Conservation (phyloP, 148 eudicot genomes). For the Vaccinium darrowii region DNA sequence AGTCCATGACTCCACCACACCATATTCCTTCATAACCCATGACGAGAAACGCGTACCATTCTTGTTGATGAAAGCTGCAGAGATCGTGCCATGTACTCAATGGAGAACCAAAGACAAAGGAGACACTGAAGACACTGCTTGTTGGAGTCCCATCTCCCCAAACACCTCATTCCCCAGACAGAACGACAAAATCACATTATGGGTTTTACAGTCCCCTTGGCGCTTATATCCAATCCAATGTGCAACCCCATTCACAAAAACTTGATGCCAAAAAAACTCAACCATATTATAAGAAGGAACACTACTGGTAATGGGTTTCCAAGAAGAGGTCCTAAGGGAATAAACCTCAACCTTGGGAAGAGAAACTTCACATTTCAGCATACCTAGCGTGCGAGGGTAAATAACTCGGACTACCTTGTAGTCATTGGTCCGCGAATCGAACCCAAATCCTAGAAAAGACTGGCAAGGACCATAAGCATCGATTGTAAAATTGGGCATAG, state of each 20-base stretch:
- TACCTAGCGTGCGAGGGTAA: slow-evolving; percentile 6
- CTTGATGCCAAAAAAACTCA: slow-evolving; percentile 3
- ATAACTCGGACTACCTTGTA: slow-evolving; percentile 32
- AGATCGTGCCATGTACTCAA: neutral
- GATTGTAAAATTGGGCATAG: slow-evolving; percentile 3
- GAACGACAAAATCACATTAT: slow-evolving; percentile 23
- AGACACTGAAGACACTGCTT: neutral
- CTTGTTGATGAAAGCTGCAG: neutral
- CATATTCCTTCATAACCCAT: slow-evolving; percentile 38
- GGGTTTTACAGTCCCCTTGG: neutral
- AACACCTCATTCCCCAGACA: slow-evolving; percentile 30
- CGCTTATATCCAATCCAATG: slow-evolving; percentile 27
- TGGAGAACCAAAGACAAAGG: neutral
- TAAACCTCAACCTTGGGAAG: slow-evolving; percentile 28
- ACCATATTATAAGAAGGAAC: neutral
- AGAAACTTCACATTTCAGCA: neutral
- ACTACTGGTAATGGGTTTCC: slow-evolving; percentile 11
- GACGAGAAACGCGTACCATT: slow-evolving; percentile 22
- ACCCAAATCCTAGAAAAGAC: slow-evolving; percentile 31
- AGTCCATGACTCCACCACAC: slow-evolving; percentile 31
- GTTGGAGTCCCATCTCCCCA: slow-evolving; percentile 23
- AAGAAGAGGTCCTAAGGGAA: slow-evolving; percentile 18
- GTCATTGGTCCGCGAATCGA: slow-evolving; percentile 26
- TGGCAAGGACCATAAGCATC: neutral
- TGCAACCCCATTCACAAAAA: slow-evolving; percentile 21